Base-by-base conservation (phyloP, 257 asterid species). In the Anisodus tanguticus region DNA sequence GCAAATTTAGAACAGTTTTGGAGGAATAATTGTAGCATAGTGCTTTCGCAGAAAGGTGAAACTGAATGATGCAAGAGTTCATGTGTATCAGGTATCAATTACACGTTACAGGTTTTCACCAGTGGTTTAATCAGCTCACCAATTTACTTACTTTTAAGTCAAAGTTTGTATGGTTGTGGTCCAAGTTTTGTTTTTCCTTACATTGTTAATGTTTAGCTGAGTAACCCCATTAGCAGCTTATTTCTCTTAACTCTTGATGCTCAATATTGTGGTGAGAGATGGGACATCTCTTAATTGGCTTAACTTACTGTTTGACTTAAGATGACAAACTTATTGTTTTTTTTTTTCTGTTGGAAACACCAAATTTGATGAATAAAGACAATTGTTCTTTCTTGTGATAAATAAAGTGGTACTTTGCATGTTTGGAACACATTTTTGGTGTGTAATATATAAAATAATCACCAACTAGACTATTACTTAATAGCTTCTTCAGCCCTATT, bases 1-100 rank as follows among this genome's bases (percentile, higher is more conserved):
- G 93, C 80, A 45, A 88, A 88, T 86, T 86, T 89, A 90, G 92
- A 93, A 88, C 94, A 95, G 95, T 96, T 96, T 94, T 93, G 97
- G 92, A 89, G 91, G 97, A 93, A 91, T 92, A 93, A 94, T 90
- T 90, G 91, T 91, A 91, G 97, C 85, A 79, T 89, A 87, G 93
- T 86, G 84, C 86, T 86, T 91, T 62, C 88, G 91, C 86, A 81
- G 89, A 83, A 90, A 66, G 90, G 90, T 88, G 90, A 87, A 89
- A 83, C 86, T 89, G 93, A 91, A 80, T 89, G 88, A 89, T 86
- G 90, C 94, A 89, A 86, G 88, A 88, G 91, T 91, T 85, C 87
- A 88, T 89, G 90, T 91, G 87, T 91, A 90, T 94, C 89, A 86
- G 90, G 87, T 91, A 90, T 94, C 89, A 86, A 91, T 87, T 91